phyloP scores from a whole-genome alignment of 768 basidiomycete species.

The Amyloporia xantha region DNA sequence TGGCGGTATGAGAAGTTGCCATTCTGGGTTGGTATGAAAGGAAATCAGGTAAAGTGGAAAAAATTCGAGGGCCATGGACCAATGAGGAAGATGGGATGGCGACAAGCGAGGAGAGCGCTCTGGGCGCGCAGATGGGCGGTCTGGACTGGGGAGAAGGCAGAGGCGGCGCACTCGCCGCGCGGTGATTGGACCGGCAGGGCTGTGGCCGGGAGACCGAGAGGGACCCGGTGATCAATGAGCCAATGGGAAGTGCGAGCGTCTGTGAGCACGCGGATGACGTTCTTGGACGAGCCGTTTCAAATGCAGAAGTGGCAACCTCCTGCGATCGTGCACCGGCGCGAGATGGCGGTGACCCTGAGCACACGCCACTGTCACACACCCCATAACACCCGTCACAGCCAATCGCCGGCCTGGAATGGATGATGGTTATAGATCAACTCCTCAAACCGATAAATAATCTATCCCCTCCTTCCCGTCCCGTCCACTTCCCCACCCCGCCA shows the following conservation, averaged over 20 bases:
- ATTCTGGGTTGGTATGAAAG: not conserved
- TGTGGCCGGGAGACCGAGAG: not conserved
- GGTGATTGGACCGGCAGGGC: not conserved
- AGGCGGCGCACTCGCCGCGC: not conserved
- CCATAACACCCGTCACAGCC: not conserved
- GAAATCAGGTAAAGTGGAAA: too few relatives aligned
- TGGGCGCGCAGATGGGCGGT: not conserved
- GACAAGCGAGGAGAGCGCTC: constrained; percentile 1
- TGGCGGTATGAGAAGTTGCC: not conserved
- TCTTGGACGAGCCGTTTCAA: not conserved
- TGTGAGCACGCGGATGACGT: not conserved
- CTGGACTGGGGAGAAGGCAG: constrained; percentile 1
- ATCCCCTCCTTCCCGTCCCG: not conserved
- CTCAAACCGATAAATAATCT: constrained; percentile 2
- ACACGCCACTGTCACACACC: not conserved
- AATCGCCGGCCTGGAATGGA: not conserved
- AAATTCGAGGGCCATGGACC: not conserved
- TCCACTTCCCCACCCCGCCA: constrained; percentile 1
- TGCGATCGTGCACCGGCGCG: not conserved
- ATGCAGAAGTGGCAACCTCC: not conserved
- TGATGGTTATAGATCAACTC: not conserved
- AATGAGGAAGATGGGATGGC: not conserved
- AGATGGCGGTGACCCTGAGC: constrained; percentile 1
- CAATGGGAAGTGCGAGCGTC: constrained; percentile 1
- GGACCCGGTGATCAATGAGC: not conserved